Evolutionary conservation across 331 rosid species (phyloP).

Genomic region (Malus hybrid): DNA sequence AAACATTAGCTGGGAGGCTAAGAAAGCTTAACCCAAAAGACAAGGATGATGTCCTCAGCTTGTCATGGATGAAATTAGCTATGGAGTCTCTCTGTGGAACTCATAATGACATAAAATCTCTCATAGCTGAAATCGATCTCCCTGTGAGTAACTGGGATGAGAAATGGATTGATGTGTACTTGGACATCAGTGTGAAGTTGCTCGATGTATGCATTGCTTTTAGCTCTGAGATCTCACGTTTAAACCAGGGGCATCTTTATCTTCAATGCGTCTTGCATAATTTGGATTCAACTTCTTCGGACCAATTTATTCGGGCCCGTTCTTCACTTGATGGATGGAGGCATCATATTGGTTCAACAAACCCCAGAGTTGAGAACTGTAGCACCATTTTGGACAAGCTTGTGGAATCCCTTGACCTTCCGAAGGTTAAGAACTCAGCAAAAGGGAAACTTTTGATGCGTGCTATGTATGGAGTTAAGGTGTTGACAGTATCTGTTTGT

Average conservation of each 20-base stretch:
- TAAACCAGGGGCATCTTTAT: constrained; percentile 61
- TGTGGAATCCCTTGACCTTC: constrained; percentile 62
- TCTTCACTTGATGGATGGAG: constrained; percentile 68
- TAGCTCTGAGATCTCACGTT: constrained; percentile 78
- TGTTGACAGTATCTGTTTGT: constrained; percentile 62
- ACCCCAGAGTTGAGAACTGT: constrained; percentile 62
- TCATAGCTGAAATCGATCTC: constrained; percentile 53
- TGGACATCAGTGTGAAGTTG: constrained; percentile 76
- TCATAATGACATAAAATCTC: constrained; percentile 46
- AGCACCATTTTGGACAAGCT: constrained; percentile 55
- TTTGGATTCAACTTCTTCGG: constrained; percentile 42
- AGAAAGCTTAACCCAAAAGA: constrained; percentile 49
- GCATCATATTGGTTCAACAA: constrained; percentile 37
- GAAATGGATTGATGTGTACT: constrained; percentile 79
- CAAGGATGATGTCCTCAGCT: constrained; percentile 63
- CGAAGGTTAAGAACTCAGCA: constrained; percentile 84
- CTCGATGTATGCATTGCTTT: constrained; percentile 70
- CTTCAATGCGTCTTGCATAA: constrained; percentile 55
- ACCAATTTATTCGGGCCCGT: constrained; percentile 39
- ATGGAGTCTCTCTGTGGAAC: constrained; percentile 64
- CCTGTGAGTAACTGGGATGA: constrained; percentile 77
- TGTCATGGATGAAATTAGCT: constrained; percentile 78
- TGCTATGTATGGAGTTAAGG: constrained; percentile 90
- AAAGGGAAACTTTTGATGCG: constrained; percentile 87
- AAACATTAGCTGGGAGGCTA: constrained; percentile 54